Base-by-base conservation (phyloP, 768 basidiomycete genomes). In the Suillus alpinus region DNA sequence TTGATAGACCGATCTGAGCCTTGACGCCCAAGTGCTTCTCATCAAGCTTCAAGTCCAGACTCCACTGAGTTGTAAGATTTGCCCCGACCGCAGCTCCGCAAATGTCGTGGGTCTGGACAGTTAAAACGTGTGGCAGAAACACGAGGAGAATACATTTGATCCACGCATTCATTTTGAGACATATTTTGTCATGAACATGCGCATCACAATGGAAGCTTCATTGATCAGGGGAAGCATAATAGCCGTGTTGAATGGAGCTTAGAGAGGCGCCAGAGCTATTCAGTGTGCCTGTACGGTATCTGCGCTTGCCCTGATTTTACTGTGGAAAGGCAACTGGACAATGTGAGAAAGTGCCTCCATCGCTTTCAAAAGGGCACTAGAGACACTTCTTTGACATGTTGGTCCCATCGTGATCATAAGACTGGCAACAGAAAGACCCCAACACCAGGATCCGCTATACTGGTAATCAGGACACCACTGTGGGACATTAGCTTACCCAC, bases 141-240 rank as follows among this genome's bases (percentile, higher is more conserved):
- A 55, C 37, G 53, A 55, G 52, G 52, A 37, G 53, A 37, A 23
- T 39, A 55, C 23, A 55, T 55, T 32, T 55, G 53, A 55, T 55
- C 23, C 53, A 55, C 37, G 53, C 37, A 55, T 9, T 39, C 23
- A 37, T 55, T 40, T 55, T 12, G 5, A 55, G 23, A 18, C 53
- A 16, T 5, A 55, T 55, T 55, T 55, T 55, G 53, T 55, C 53
- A 55, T 53, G 51, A 69, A 72, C 72, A 73, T 73, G 72, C 72
- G 73, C 73, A 73, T 73, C 72, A 73, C 51, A 73, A 73, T 73
- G 72, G 72, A 73, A 75, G 72, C 63, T 44, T 49, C 56, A 61
- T 63, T 63, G 60, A 64, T 62, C 69, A 75, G 72, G 68, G 68
- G 65, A 62, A 64, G 61, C 58, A 39, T 55, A 26, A 34, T 32